These are phyloP conservation scores for Pseudogymnoascus sp. DNA, from an alignment of 2,329 filamentous ascomycete genomes.

Conservation along the genomic window DNA sequence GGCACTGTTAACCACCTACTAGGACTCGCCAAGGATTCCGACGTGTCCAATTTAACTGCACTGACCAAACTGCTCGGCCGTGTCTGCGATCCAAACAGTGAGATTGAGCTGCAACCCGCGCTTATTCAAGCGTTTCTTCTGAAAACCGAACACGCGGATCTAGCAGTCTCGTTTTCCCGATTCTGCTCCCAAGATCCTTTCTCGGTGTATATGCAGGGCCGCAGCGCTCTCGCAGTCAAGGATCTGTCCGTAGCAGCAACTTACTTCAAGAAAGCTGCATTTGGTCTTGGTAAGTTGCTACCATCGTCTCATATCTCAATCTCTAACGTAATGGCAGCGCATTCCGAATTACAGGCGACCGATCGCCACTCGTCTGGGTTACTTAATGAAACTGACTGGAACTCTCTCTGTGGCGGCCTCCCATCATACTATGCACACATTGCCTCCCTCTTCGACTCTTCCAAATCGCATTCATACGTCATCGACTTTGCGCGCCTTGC, in stretches of 20 bases:
- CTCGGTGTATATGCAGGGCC: slow-evolving; percentile 77
- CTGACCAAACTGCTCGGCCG: slow-evolving; percentile 63
- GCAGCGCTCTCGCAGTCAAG: slow-evolving; percentile 66
- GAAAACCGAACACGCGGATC: slow-evolving; percentile 52
- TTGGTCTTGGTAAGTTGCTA: slow-evolving; percentile 66
- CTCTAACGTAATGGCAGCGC: slow-evolving; percentile 21
- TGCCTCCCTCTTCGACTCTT: slow-evolving; percentile 71
- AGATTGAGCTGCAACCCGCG: slow-evolving; percentile 56
- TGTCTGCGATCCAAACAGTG: slow-evolving; percentile 57
- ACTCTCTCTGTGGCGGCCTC: slow-evolving; percentile 62
- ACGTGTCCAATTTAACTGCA: slow-evolving; percentile 48
- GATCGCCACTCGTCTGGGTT: slow-evolving; percentile 57
- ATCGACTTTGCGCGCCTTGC: slow-evolving; percentile 76
- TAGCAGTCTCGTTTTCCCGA: slow-evolving; percentile 50
- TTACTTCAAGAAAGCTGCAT: slow-evolving; percentile 76
- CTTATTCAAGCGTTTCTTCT: slow-evolving; percentile 58
- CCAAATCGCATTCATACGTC: slow-evolving; percentile 71
- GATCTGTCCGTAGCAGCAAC: slow-evolving; percentile 67
- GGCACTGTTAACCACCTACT: slow-evolving; percentile 57
- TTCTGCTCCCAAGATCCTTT: slow-evolving; percentile 54
- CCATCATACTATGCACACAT: slow-evolving; percentile 85
- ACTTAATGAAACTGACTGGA: slow-evolving; percentile 70
- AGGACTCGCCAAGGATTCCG: slow-evolving; percentile 46
- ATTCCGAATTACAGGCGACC: slow-evolving; percentile 20
- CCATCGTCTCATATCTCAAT: no score